Percentiles rank a stretch among this genome's conserved stretches.
Conservation (phyloP, 2,329 filamentous ascomycete species). For the Ceratocystis variospora region DNA sequence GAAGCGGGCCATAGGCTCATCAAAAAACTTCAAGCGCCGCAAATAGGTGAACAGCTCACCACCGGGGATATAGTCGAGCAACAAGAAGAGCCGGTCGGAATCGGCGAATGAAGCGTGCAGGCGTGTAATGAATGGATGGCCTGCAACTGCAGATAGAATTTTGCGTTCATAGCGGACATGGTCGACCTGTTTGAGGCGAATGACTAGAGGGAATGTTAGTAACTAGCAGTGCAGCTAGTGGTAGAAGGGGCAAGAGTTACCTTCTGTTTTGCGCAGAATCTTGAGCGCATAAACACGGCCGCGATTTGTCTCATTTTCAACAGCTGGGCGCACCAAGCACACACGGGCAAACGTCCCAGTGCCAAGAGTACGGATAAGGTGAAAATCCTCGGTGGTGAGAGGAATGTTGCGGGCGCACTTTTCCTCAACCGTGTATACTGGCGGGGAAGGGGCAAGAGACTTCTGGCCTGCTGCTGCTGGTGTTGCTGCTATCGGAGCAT, state of each 20-base stretch:
- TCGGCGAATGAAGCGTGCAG: constrained; percentile 70
- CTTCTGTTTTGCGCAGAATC: constrained; percentile 55
- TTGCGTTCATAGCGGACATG: constrained; percentile 74
- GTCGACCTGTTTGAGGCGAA: constrained; percentile 74
- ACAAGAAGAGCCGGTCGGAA: constrained; percentile 64
- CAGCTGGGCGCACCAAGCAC: constrained; percentile 56
- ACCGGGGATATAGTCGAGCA: constrained; percentile 70
- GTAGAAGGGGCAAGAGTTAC: constrained; percentile 20
- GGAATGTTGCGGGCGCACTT: constrained; percentile 19
- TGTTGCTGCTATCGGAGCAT: not conserved
- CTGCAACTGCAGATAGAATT: constrained; percentile 62
- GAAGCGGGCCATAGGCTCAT: constrained; percentile 64
- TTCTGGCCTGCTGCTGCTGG: not conserved
- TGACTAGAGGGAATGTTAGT: constrained; percentile 32
- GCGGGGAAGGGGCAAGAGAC: not conserved
- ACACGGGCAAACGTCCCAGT: constrained; percentile 75
- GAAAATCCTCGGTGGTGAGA: constrained; percentile 45
- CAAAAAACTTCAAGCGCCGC: constrained; percentile 62
- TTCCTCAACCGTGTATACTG: constrained; percentile 14
- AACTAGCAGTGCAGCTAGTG: too few relatives aligned
- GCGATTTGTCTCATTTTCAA: constrained; percentile 38
- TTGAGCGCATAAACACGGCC: constrained; percentile 67
- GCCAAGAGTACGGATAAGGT: constrained; percentile 59
- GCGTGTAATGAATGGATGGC: constrained; percentile 71
- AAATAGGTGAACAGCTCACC: constrained; percentile 78